Percentiles rank a stretch among this genome's conserved stretches.
These are phyloP conservation scores for Leishmania lainsoni DNA, from an alignment of 208 protist genomes.

Conservation along the genomic window DNA sequence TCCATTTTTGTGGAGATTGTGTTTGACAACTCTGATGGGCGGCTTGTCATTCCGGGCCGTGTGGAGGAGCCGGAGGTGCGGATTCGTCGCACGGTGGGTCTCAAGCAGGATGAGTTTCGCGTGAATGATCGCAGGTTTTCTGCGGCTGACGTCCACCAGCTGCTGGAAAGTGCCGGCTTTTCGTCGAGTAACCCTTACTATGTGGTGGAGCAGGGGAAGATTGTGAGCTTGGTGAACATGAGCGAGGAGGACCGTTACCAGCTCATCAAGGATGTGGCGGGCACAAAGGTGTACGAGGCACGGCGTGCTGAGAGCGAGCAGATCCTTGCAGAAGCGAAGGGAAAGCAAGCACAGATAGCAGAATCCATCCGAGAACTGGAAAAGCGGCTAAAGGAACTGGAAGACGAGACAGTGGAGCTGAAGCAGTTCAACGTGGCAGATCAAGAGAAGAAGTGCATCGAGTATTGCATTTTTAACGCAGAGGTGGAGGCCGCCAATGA, in stretches of 20 bases:
- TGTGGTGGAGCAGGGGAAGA: slow-evolving; percentile 99
- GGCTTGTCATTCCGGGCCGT: slow-evolving; percentile 92
- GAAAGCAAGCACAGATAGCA: slow-evolving; percentile 86
- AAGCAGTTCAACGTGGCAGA: slow-evolving; percentile 93
- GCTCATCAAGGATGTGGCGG: slow-evolving; percentile 98
- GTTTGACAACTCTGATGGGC: slow-evolving; percentile 98
- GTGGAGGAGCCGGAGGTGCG: slow-evolving; percentile 92
- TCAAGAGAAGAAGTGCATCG: slow-evolving; percentile 83
- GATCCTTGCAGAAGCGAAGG: slow-evolving; percentile 94
- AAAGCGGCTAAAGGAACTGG: slow-evolving; percentile 93
- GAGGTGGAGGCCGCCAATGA: slow-evolving; percentile 70
- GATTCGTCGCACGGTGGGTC: slow-evolving; percentile 96
- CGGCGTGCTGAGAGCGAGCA: slow-evolving; percentile 92
- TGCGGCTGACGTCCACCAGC: slow-evolving; percentile 91
- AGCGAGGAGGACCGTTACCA: slow-evolving; percentile 95
- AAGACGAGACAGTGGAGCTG: slow-evolving; percentile 95
- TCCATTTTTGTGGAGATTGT: slow-evolving; percentile 98
- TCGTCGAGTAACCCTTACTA: slow-evolving; percentile 99
- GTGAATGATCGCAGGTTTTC: slow-evolving; percentile 96
- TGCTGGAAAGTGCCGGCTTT: slow-evolving; percentile 99
- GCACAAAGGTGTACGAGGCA: slow-evolving; percentile 98
- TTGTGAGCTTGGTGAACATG: slow-evolving; percentile 95
- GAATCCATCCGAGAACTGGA: slow-evolving; percentile 94
- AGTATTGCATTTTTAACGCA: slow-evolving; percentile 92
- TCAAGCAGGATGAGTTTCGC: slow-evolving; percentile 99